A percentile compares a stretch with the other conserved stretches of the same genome.
These are phyloP conservation scores for Peterozyma xylosa DNA, from an alignment of 805 yeast species.

Conservation along the genomic window DNA sequence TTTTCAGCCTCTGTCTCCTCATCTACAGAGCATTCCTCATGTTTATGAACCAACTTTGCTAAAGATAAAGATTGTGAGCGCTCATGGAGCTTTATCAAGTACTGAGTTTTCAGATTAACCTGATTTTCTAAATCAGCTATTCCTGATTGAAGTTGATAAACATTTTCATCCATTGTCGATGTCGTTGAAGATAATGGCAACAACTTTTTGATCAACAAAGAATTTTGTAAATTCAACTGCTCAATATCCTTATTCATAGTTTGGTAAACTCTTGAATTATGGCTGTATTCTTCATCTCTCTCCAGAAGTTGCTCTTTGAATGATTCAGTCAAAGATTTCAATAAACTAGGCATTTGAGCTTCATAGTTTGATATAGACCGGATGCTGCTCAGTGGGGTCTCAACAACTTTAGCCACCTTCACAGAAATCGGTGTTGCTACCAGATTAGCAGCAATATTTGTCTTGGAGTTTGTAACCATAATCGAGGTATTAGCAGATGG, in stretches of 20 bases:
- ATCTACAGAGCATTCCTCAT: constrained; percentile 24
- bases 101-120: constrained; percentile 20
- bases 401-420: too few relatives aligned
- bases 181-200: neutral
- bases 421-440: too few relatives aligned
- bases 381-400: too few relatives aligned
- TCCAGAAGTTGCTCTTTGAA: constrained; percentile 21
- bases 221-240: constrained; percentile 2
- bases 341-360: constrained; percentile 13
- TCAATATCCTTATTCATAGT: constrained; percentile 33
- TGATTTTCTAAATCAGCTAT: constrained; percentile 11
- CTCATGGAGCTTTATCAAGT: constrained; percentile 35
- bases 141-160: neutral
- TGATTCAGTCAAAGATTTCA: constrained; percentile 15
- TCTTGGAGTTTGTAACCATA: too few relatives aligned
- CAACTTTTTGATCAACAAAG: too few relatives aligned
- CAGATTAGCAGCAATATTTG: too few relatives aligned
- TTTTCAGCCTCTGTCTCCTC: constrained; percentile 4
- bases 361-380: constrained; percentile 1
- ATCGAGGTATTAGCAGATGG: too few relatives aligned
- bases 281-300: constrained; percentile 45
- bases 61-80: constrained; percentile 56
- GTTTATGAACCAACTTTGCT: constrained; percentile 50
- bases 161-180: neutral
- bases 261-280: constrained; percentile 34